Base-by-base conservation (phyloP, 2,329 filamentous ascomycete species). In the Paramyrothecium sp. region DNA sequence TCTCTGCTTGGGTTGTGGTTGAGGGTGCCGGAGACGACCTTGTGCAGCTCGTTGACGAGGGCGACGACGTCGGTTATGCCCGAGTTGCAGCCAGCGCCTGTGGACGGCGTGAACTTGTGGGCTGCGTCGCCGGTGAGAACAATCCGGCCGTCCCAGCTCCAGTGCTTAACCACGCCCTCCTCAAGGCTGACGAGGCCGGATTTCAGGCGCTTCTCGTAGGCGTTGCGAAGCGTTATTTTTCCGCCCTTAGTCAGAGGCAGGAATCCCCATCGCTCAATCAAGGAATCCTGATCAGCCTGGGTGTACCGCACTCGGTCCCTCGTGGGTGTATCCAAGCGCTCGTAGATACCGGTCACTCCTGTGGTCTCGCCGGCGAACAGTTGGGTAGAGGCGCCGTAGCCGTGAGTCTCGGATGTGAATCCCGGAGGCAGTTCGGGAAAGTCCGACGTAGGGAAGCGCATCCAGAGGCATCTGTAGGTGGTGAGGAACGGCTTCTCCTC, bases 91-190 rank as follows among this genome's bases (percentile, higher is more conserved):
- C 73, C 73, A 0, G 66, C 63, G 0, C 71, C 73, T 0, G 70
- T 64, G 51, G 70, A 74, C 0, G 75, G 72, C 0, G 73, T 75
- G 53, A 71, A 70, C 46, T 76, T 76, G 56, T 77, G 74, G 1
- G 65, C 67, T 0, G 74, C 61, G 46, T 77, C 75, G 0, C 75
- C 74, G 0, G 62, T 67, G 1, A 77, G 68, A 1, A 72, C 72
- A 8, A 76, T 60, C 1, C 71, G 63, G 2, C 73, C 70, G 7
- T 60, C 65, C 59, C 64, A 68, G 55, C 67, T 72, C 74, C 73
- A 77, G 49, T 73, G 62, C 11, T 60, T 51, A 11, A 73, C 63
- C 2, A 76, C 64, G 0, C 74, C 75, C 51, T 77, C 74, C 19
- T 75, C 72, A 1, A 77, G 61, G 41, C 69, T 68, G 0, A 69